Evolutionary conservation across 2,329 filamentous ascomycete species (phyloP).

Genomic region (Thielaviopsis populi): DNA sequence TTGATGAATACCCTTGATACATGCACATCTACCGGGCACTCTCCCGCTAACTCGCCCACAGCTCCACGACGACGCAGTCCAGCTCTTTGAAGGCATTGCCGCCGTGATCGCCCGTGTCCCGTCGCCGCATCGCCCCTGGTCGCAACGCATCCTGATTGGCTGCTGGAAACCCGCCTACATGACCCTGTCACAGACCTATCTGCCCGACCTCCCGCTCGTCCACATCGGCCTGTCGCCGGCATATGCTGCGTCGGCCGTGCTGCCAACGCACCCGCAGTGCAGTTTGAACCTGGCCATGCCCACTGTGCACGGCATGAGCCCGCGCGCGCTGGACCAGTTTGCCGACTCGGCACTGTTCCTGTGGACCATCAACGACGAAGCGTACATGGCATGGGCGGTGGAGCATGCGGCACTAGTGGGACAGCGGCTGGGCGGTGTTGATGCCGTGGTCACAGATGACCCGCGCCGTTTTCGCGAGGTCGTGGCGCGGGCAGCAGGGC

Average conservation of each 20-base stretch:
- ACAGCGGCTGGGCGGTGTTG: slow-evolving; percentile 30
- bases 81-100: slow-evolving; percentile 55
- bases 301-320: slow-evolving; percentile 37
- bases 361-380: slow-evolving; percentile 76
- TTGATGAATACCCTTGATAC: background rate
- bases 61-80: slow-evolving; percentile 53
- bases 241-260: slow-evolving; percentile 58
- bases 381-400: slow-evolving; percentile 71
- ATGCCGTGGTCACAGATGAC: slow-evolving; percentile 79
- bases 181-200: slow-evolving; percentile 42
- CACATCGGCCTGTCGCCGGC: slow-evolving; percentile 52
- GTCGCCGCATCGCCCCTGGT: slow-evolving; percentile 45
- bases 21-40: background rate
- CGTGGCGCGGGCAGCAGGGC: slow-evolving; percentile 14
- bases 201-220: slow-evolving; percentile 48
- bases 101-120: slow-evolving; percentile 42
- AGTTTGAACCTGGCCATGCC: slow-evolving; percentile 59
- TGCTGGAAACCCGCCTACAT: slow-evolving; percentile 70
- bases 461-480: slow-evolving; percentile 52
- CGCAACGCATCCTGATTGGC: slow-evolving; percentile 58
- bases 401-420: slow-evolving; percentile 21
- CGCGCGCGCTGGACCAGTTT: slow-evolving; percentile 39
- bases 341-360: slow-evolving; percentile 48
- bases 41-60: slow-evolving; percentile 21
- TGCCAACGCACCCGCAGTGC: slow-evolving; percentile 48